Conservation (phyloP, 1,284 basidiomycete species). For the Leccinum fallax region DNA sequence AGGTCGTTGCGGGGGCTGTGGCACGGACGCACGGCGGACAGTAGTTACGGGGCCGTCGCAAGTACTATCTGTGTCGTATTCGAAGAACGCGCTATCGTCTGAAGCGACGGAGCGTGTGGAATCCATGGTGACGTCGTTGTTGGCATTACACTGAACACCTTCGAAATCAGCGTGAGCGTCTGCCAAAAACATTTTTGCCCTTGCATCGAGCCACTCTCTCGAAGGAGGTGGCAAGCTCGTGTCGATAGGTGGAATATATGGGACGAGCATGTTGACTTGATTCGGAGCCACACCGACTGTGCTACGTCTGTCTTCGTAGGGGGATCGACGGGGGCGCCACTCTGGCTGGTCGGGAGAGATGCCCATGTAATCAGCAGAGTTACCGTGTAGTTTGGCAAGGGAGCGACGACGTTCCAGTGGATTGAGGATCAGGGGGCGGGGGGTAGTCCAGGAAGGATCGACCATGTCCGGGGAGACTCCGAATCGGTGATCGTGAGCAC, state of each 20-base stretch:
- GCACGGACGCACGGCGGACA: no score
- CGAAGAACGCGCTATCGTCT: constrained; percentile 13
- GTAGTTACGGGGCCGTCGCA: no score
- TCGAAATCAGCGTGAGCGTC: constrained; percentile 17
- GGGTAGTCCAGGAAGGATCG: constrained; percentile 19
- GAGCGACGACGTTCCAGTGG: constrained; percentile 19
- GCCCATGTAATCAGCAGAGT: constrained; percentile 28
- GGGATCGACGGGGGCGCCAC: constrained; percentile 28
- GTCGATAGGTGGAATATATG: constrained; percentile 27
- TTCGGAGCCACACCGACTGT: constrained; percentile 24
- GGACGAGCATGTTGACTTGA: constrained; percentile 30
- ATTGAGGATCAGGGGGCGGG: constrained; percentile 11
- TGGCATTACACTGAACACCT: neutral
- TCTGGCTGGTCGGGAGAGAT: constrained; percentile 24
- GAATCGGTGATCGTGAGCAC: constrained; percentile 26
- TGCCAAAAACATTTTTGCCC: constrained; percentile 19
- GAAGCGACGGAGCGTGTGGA: neutral
- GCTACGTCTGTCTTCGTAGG: constrained; percentile 29
- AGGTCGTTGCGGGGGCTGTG: no score
- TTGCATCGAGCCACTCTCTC: constrained; percentile 23
- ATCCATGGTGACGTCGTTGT: constrained; percentile 1
- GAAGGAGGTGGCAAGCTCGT: constrained; percentile 19
- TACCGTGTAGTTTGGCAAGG: constrained; percentile 7
- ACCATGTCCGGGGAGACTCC: constrained; percentile 8
- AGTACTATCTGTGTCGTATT: constrained; percentile 24